Percentiles rank a stretch among this genome's conserved stretches.
Evolutionary conservation across 257 asterid species (phyloP).

Genomic region (Petunia secreta): DNA sequence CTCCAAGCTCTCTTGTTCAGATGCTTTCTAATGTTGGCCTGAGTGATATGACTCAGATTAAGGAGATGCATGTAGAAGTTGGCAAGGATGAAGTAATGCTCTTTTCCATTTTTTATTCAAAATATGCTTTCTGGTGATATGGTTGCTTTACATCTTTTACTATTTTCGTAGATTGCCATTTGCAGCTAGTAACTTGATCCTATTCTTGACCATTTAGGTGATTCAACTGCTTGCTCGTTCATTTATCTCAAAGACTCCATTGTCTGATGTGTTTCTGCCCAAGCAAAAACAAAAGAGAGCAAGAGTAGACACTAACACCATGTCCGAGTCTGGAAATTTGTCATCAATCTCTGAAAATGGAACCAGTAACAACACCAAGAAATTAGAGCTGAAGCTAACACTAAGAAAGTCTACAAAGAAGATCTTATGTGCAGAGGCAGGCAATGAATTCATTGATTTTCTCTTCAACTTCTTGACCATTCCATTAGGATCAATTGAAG

Average conservation of each 20-base stretch:
- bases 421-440: not conserved
- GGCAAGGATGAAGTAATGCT: not conserved
- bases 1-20: not conserved
- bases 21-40: not conserved
- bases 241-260: constrained; percentile 14
- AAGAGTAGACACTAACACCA: not conserved
- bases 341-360: not conserved
- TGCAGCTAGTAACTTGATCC: not conserved
- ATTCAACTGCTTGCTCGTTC: not conserved
- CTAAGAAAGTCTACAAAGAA: not conserved
- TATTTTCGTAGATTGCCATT: not conserved
- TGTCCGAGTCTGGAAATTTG: not conserved
- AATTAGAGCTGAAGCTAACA: not conserved
- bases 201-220: constrained; percentile 7
- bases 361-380: not conserved
- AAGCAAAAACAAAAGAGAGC: not conserved
- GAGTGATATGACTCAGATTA: too few species aligned
- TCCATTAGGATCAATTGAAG: constrained; percentile 23
- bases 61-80: not conserved
- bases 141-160: constrained; percentile 6
- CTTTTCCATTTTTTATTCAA: not conserved
- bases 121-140: not conserved
- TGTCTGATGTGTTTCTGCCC: constrained; percentile 20
- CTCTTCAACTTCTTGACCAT: constrained; percentile 29
- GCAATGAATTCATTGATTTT: constrained; percentile 20